Evolutionary conservation across 495 filamentous ascomycete genomes (phyloP), one percentile per base, ranked within the genome.

Genomic region (Rhypophila decipiens): DNA sequence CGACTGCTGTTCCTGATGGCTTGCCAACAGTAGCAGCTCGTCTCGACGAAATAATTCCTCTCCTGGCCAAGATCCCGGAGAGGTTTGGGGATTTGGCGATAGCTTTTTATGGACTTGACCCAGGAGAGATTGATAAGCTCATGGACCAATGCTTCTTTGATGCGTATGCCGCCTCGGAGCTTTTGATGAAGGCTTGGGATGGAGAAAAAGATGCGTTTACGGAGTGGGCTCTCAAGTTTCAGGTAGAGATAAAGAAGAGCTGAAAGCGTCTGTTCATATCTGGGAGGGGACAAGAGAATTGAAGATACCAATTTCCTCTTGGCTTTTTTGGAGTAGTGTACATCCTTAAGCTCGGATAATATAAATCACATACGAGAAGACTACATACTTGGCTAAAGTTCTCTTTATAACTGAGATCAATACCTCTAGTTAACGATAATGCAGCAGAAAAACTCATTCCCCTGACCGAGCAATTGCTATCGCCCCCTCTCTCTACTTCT

Each of bases 101-200:
- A 34, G 69, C 69, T 0, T 74, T 76, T 21, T 76, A 76, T 50
- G 70, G 83, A 38, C 54, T 80, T 5, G 72, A 78, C 38, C 67
- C 59, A 0, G 36, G 42, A 9, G 53, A 66, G 20, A 72, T 76
- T 44, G 72, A 76, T 42, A 42, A 51, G 5, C 50, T 66, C 39
- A 70, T 74, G 68, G 71, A 74, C 40, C 61, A 64, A 19, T 76
- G 69, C 41, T 74, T 76, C 50, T 68, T 69, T 11, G 70, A 73
- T 36, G 69, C 69, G 13, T 72, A 72, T 24, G 69, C 68, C 3
- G 68, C 55, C 1, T 67, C 70, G 0, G 71, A 76, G 58, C 55
- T 74, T 47, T 54, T 73, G 1, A 61, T 59, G 22, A 61, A 61
- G 42, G 51, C 63, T 2, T 76, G 72, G 72, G 58, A 65, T 19